Evolutionary conservation across 148 eudicot species (phyloP).

Genomic region (Persicaria tinctoria): DNA sequence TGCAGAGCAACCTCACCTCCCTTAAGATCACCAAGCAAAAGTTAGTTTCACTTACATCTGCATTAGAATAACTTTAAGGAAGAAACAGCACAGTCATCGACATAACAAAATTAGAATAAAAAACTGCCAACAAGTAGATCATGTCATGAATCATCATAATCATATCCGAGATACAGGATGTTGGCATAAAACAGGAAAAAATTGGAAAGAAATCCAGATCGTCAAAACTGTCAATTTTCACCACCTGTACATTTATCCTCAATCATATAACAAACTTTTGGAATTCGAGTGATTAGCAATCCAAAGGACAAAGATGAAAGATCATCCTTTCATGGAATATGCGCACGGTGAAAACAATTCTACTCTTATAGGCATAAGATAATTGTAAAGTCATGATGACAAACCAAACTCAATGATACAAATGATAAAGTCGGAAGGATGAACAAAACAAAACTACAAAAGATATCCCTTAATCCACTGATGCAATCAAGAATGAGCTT

Average conservation of each 20-base stretch:
- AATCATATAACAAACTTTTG: background rate
- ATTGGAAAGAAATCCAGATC: background rate
- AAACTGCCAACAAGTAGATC: background rate
- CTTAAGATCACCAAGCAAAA: conserved; percentile 29
- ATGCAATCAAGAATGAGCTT: too few species aligned
- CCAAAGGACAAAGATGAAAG: background rate
- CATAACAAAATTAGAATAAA: background rate
- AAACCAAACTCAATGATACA: background rate
- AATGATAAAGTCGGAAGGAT: background rate
- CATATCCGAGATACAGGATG: background rate
- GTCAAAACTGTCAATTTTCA: background rate
- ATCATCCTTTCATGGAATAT: background rate
- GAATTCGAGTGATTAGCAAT: background rate
- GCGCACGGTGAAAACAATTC: background rate
- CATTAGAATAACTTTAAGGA: background rate
- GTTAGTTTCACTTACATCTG: background rate
- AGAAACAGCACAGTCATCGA: conserved; percentile 1
- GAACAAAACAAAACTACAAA: background rate
- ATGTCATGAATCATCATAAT: background rate
- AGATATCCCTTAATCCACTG: background rate
- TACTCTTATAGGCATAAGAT: background rate
- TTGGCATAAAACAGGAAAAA: background rate
- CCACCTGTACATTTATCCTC: background rate
- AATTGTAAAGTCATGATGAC: background rate
- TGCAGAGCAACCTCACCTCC: conserved; percentile 79